Base-by-base conservation (phyloP, 73 alveolate species). In the Paramecium sexaurelia region DNA sequence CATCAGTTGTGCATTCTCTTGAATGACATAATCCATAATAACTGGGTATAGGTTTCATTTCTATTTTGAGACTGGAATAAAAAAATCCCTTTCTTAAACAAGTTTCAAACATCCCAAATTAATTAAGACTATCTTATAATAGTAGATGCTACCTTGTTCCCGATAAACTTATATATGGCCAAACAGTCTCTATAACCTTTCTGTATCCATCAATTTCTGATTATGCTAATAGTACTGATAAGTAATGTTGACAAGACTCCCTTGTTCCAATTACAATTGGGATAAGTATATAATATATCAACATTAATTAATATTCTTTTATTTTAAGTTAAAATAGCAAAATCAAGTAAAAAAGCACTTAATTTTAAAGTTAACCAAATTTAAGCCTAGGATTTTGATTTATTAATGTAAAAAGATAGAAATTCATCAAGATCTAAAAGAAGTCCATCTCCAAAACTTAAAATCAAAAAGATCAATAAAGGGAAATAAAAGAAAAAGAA, bases 11-110 rank as follows among this genome's bases (percentile, higher is more conserved):
- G 41, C 89, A 75, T 11, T 39, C 66, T 20, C 17, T 75, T 37
- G 89, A 40, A 43, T 75, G 89, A 29, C 89, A 75, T 9, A 75
- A 8, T 22, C 89, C 89, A 40, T 57, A 57, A 32, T 19, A 57
- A 57, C 40, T 57, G 5, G 41, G 43, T 5, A 57, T 8, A 26
- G 78, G 78, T 7, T 57, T 41, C 78, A 57, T 57, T 0, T 57
- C 78, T 57, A 75, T 75, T 43, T 27, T 75, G 10, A 75, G 43
- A 39, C 69, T 33, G 13, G 71, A 22, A 15, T 75, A 75, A 37
- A 19, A 75, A 22, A n/a, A 43, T 19, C 51, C 51, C 3, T 40
- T 75, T 20, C 89, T 75, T 35, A 75, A 40, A 29, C 89, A 75
- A 1, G 66, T 15, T 40, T 75, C 89, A 39, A 27, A 75, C 40